Percentiles rank a stretch among this genome's conserved stretches.
These are phyloP conservation scores for Alternaria brassicae DNA, from an alignment of 2,329 filamentous ascomycete genomes.

Conservation along the genomic window DNA sequence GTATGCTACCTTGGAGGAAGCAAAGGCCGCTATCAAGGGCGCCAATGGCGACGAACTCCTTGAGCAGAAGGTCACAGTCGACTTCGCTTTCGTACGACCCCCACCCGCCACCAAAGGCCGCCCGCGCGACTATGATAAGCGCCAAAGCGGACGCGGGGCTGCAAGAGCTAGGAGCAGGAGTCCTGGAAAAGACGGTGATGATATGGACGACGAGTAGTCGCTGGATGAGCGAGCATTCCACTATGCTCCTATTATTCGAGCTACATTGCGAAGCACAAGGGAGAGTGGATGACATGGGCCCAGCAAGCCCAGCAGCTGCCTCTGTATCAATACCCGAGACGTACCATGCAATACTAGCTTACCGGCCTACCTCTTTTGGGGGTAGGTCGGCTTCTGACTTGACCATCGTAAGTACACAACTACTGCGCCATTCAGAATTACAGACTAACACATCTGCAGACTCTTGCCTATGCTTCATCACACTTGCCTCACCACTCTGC, in stretches of 20 bases:
- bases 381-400: conserved; percentile 23
- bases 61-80: conserved; percentile 80
- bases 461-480: background rate
- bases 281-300: background rate
- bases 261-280: background rate
- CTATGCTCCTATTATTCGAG: background rate
- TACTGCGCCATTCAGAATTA: background rate
- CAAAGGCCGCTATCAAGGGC: conserved; percentile 80
- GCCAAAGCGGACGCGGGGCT: conserved; percentile 41
- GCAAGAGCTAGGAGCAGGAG: conserved; percentile 54
- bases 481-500: background rate
- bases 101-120: conserved; percentile 64
- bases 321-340: background rate
- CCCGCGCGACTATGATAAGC: conserved; percentile 42
- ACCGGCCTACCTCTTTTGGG: conserved; percentile 20
- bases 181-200: conserved; percentile 50
- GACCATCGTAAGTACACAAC: conserved; percentile 22
- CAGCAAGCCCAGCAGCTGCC: background rate
- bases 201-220: conserved; percentile 35
- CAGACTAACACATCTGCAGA: background rate
- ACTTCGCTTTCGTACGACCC: conserved; percentile 85
- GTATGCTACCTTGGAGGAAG: conserved; percentile 79
- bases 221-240: background rate
- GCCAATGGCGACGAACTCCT: conserved; percentile 79
- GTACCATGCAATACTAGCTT: conserved; percentile 16